Percentiles rank a stretch among this genome's conserved stretches.
These are phyloP conservation scores for Hydrangea macrophylla DNA, from an alignment of 148 eudicot genomes.

Conservation along the genomic window DNA sequence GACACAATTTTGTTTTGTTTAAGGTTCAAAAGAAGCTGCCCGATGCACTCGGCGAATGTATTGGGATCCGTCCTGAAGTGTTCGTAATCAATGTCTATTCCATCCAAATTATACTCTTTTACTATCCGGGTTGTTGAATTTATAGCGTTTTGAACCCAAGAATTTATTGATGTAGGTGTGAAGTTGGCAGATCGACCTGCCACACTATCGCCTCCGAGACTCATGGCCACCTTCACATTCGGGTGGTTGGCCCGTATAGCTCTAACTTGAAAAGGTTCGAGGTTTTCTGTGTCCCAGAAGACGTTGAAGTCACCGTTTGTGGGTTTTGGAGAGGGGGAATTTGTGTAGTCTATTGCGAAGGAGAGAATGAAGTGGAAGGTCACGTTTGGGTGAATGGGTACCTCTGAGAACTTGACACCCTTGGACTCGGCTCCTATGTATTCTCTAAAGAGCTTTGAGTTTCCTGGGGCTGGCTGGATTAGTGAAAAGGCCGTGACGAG, in stretches of 20 bases:
- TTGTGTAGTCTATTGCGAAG: slow-evolving; percentile 28
- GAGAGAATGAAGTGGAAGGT: slow-evolving; percentile 29
- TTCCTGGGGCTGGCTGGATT: slow-evolving; percentile 12
- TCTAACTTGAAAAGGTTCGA: slow-evolving; percentile 20
- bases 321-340: slow-evolving; percentile 8
- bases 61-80: slow-evolving; percentile 29
- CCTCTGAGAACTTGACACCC: slow-evolving; percentile 24
- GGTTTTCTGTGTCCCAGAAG: slow-evolving; percentile 27
- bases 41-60: slow-evolving; percentile 26
- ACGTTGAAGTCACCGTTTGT: slow-evolving; percentile 25
- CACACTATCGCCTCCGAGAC: slow-evolving; percentile 21
- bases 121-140: slow-evolving; percentile 14
- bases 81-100: slow-evolving; percentile 33
- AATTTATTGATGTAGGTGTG: slow-evolving; percentile 11
- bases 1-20: slow-evolving; percentile 20
- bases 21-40: slow-evolving; percentile 17
- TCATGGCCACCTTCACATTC: slow-evolving; percentile 29
- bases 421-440: slow-evolving; percentile 31
- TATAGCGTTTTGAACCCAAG: slow-evolving; percentile 26
- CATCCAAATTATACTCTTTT: slow-evolving; percentile 17
- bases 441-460: slow-evolving; percentile 28
- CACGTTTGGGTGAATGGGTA: slow-evolving; percentile 24
- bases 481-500: slow-evolving; percentile 7
- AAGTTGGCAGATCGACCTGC: slow-evolving; percentile 11
- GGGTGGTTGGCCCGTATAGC: slow-evolving; percentile 21